These are phyloP conservation scores for Magnolia officinalis DNA, from an alignment of 164 flowering plant genomes.

Conservation along the genomic window DNA sequence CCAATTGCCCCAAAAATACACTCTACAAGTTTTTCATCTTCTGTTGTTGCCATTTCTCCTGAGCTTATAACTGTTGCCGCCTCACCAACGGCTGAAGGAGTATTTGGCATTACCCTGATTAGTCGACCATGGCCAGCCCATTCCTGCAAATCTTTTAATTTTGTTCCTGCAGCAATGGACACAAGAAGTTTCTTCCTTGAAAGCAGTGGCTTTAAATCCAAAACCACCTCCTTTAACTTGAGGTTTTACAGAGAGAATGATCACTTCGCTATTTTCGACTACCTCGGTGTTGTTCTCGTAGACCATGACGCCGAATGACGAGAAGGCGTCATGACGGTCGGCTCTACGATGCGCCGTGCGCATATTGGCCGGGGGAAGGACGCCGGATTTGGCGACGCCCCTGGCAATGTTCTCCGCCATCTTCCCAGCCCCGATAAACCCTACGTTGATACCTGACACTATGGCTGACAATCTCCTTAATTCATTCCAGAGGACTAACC, in stretches of 20 bases:
- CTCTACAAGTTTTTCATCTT: no score
- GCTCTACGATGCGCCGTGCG: conserved; percentile 49
- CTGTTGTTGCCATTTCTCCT: no score
- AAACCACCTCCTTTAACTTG: no score
- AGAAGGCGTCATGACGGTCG: conserved; percentile 48
- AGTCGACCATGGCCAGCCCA: conserved; percentile 86
- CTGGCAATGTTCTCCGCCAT: conserved; percentile 93
- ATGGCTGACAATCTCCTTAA: no score
- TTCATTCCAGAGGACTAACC: no score
- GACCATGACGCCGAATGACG: conserved; percentile 62
- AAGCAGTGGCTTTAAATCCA: conserved; percentile 59
- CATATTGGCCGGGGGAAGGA: conserved; percentile 64
- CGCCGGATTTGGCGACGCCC: conserved; percentile 73
- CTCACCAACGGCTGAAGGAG: conserved; percentile 90
- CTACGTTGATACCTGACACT: conserved; percentile 38
- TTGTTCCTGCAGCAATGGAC: conserved; percentile 87
- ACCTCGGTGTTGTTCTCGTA: conserved; percentile 19
- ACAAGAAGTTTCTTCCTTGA: conserved; percentile 79
- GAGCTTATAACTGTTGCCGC: conserved; percentile 58
- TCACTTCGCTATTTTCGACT: conserved; percentile 58
- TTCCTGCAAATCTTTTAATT: conserved; percentile 85
- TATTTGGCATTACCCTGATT: conserved; percentile 92
- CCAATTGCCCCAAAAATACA: no score
- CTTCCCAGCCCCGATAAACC: conserved; percentile 91
- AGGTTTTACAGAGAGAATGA: conserved; percentile 36